Evolutionary conservation across 2,329 filamentous ascomycete species (phyloP), one percentile per base, ranked within the genome.

Genomic region (Colletotrichum sp.): DNA sequence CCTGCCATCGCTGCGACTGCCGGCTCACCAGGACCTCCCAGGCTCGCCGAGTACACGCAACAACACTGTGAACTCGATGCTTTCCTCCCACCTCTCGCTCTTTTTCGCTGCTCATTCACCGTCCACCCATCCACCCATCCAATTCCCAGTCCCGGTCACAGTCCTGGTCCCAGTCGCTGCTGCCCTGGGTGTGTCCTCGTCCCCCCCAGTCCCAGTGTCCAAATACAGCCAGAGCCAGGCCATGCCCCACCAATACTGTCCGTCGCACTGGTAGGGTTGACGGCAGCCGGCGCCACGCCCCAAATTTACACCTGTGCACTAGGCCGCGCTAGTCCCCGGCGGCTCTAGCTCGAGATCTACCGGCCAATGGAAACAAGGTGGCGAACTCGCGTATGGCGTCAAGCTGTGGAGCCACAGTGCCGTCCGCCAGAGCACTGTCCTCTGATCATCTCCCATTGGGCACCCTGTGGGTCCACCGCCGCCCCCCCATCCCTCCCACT

Each of bases 311-410:
- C 71, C 65, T 68, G 39, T 16, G 61, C 71, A 43, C 62, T 66
- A 72, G 55, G 5, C 61, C n/a, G 28, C 71, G 61, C 71, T 78
- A 78, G 75, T 28, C 76, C 43, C 18, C 3, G 58, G 22, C 22
- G 36, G 71, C 64, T 70, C 60, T 77, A 75, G 75, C 32, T 30
- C 27, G 13, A 22, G 48, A 66, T 72, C 76, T 69, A 13, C 48
- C 66, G 66, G 16, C 76, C 76, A 78, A 78, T 78, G 18, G 55
- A 52, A 75, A 61, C 30, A 9, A 8, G 52, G 76, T 78, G 76
- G 76, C 76, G 71, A 78, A 74, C 61, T 75, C 64, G 36, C 30
- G 52, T 16, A 78, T 77, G 75, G 76, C 76, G 76, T 78, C 75
- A 75, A 78, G 71, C 27, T 52, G 68, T 67, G 76, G 75, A 12